Conservation (phyloP, 2,329 filamentous ascomycete genomes). For the Xylariomycetidae sp. region DNA sequence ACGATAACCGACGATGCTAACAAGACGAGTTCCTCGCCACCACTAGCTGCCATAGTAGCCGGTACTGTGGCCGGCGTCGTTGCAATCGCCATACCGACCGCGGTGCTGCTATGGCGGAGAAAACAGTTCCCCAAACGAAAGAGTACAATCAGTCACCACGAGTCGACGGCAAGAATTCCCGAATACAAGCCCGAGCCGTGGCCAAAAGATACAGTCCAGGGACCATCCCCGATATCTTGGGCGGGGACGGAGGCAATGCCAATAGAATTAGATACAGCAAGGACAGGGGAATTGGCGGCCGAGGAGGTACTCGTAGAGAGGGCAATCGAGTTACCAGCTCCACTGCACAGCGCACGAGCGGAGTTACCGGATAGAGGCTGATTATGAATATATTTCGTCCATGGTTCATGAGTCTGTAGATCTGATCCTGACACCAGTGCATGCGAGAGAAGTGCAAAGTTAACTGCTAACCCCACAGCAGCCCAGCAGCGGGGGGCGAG, state of each 20-base stretch:
- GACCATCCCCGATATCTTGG: conserved; percentile 12
- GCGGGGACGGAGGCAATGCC: conserved; percentile 7
- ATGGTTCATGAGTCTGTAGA: too few relatives aligned
- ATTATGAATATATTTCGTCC: too few relatives aligned
- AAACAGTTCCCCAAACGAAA: background rate
- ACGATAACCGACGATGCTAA: too few relatives aligned
- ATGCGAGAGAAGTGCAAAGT: too few relatives aligned
- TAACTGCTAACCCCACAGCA: too few relatives aligned
- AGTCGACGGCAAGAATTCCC: conserved; percentile 13
- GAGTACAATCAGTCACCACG: conserved; percentile 1
- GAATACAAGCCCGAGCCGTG: conserved; percentile 24
- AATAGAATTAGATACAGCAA: conserved; percentile 2
- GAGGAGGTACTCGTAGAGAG: conserved; percentile 12
- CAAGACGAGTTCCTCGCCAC: too few relatives aligned
- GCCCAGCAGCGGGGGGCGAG: too few relatives aligned
- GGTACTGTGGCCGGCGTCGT: conserved; percentile 19
- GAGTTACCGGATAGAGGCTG: conserved; percentile 22
- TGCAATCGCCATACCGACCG: conserved; percentile 6
- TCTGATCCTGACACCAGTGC: too few relatives aligned
- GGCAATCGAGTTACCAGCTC: background rate
- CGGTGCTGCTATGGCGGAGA: conserved; percentile 9
- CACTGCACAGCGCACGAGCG: conserved; percentile 12
- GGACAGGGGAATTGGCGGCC: conserved; percentile 15
- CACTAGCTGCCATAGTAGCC: conserved; percentile 18
- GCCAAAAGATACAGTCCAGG: conserved; percentile 15